Evolutionary conservation across 768 basidiomycete genomes (phyloP).

Genomic region (Hemileccinum rubropunctum): DNA sequence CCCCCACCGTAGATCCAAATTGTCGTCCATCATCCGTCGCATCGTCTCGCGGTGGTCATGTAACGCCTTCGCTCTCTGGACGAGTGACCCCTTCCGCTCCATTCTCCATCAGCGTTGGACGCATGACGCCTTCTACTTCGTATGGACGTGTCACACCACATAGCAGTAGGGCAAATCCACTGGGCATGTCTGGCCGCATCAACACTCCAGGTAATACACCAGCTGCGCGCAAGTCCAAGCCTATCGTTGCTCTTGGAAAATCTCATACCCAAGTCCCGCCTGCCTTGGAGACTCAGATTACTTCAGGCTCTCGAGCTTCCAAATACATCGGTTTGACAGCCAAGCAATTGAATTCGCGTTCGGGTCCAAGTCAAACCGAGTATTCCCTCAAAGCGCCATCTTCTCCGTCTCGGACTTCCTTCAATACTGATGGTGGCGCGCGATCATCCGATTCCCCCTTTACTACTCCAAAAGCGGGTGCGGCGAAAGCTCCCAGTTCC

Average conservation of each 20-base stretch:
- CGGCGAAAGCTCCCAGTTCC: constrained; percentile 24
- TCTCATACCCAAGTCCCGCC: constrained; percentile 29
- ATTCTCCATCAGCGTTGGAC: constrained; percentile 39
- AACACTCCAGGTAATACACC: constrained; percentile 43
- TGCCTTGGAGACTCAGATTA: constrained; percentile 46
- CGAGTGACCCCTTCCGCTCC: constrained; percentile 45
- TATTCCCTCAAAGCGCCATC: constrained; percentile 29
- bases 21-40: constrained; percentile 76
- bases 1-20: constrained; percentile 63
- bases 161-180: constrained; percentile 25
- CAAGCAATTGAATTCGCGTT: constrained; percentile 62
- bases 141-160: constrained; percentile 42
- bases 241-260: constrained; percentile 30
- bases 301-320: constrained; percentile 80
- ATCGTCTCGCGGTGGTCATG: constrained; percentile 56
- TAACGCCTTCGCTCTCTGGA: constrained; percentile 44
- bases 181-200: constrained; percentile 42
- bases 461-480: constrained; percentile 61
- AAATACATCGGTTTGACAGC: constrained; percentile 86
- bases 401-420: constrained; percentile 35
- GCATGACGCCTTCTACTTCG: constrained; percentile 55
- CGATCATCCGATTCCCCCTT: constrained; percentile 52
- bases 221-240: constrained; percentile 31
- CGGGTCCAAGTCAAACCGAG: constrained; percentile 17
- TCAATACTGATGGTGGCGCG: constrained; percentile 38